Conservation (phyloP, 768 basidiomycete species). For the Leccinum sublutescens region DNA sequence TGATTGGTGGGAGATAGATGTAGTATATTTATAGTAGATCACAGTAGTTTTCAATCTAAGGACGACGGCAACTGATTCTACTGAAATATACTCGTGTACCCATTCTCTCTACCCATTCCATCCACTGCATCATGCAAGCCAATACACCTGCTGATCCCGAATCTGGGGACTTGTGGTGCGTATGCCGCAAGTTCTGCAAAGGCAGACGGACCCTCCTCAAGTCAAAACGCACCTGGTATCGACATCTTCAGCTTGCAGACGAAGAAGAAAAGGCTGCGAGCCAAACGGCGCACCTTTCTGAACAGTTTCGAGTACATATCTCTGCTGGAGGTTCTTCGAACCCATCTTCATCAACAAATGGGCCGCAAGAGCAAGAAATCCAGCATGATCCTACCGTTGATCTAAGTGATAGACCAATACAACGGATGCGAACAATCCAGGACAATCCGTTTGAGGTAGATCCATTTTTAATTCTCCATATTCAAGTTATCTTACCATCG, state of each 20-base stretch:
- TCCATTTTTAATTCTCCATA: too few species aligned
- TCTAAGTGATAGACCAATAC: too few species aligned
- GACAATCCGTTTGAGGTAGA: too few species aligned
- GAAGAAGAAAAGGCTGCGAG: not conserved
- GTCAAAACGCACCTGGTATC: not conserved
- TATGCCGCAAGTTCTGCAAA: not conserved
- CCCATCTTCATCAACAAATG: too few species aligned
- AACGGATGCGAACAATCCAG: too few species aligned
- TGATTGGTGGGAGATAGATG: not conserved
- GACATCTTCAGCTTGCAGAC: not conserved
- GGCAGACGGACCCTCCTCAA: not conserved
- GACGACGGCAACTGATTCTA: not conserved
- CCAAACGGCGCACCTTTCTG: too few species aligned
- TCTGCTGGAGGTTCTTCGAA: too few species aligned
- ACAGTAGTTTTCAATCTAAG: not conserved
- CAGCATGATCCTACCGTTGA: too few species aligned
- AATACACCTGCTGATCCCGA: not conserved
- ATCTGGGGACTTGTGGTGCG: not conserved
- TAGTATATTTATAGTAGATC: not conserved
- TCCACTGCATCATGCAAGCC: not conserved
- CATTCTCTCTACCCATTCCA: too few species aligned
- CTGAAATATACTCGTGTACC: not conserved
- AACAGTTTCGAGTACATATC: too few species aligned
- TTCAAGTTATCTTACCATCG: too few species aligned
- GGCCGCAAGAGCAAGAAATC: too few species aligned